Conservation (phyloP, 164 flowering plant species). For the Macadamia tetraphylla region DNA sequence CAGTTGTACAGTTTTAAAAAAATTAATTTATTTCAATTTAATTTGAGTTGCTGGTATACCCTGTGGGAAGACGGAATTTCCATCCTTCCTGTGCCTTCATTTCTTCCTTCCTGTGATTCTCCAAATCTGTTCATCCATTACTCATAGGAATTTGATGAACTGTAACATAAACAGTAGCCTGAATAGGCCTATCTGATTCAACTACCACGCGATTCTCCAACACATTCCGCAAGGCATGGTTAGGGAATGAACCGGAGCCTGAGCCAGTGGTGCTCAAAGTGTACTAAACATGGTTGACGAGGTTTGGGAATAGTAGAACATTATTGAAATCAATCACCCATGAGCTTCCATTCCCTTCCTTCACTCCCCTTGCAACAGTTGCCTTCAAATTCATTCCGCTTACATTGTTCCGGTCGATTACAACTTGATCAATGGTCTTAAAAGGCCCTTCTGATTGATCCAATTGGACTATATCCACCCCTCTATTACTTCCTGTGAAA, state of each 20-base stretch:
- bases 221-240: conserved; percentile 51
- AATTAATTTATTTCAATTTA: too few species aligned
- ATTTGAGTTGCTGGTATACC: too few species aligned
- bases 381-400: conserved; percentile 50
- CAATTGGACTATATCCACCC: conserved; percentile 62
- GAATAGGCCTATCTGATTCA: conserved; percentile 44
- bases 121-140: not conserved
- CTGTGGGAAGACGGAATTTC: too few species aligned
- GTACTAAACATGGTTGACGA: conserved; percentile 57
- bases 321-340: conserved; percentile 61
- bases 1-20: too few species aligned
- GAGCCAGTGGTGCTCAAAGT: conserved; percentile 23
- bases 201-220: conserved; percentile 54
- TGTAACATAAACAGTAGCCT: conserved; percentile 45
- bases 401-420: conserved; percentile 61
- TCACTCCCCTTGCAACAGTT: conserved; percentile 45
- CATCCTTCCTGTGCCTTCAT: too few species aligned
- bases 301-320: conserved; percentile 57
- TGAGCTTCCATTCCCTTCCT: conserved; percentile 47
- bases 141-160: conserved; percentile 50
- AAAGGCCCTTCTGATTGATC: conserved; percentile 54
- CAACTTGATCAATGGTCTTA: conserved; percentile 47
- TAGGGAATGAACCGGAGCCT: conserved; percentile 34
- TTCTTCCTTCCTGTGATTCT: too few species aligned
- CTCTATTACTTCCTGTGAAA: conserved; percentile 58